Base-by-base conservation (phyloP, 2,329 filamentous ascomycete genomes). In the Emergomyces africanus region DNA sequence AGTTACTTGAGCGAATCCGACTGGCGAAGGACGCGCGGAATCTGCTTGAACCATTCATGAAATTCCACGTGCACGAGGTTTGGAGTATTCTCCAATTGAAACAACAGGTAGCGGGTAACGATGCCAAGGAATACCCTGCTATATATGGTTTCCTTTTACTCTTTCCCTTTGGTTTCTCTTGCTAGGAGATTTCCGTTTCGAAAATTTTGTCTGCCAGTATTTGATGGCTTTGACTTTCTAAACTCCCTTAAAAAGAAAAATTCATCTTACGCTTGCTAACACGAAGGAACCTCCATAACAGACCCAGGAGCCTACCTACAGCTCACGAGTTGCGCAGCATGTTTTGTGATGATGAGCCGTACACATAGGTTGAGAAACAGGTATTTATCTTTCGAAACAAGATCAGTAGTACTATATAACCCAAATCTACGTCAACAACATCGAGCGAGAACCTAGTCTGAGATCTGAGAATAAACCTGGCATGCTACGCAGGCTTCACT, bases 11-110 rank as follows among this genome's bases (percentile, higher is more conserved):
- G 25, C 56, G 62, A 14, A 61, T 65, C 8, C 60, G 62, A 57
- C 60, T 55, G 50, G 48, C 60, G 30, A 57, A 54, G 46, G 63
- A 61, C 54, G 37, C 60, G 20, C 55, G 63, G 30, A 63, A 62
- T 41, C 58, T 59, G 18, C 61, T 65, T 6, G 59, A 53, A 14
- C 55, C 56, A 10, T 66, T 64, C 51, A 64, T 67, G 35, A 57
- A 61, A 20, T 66, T 64, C 56, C 67, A 67, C 49, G 61, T 65
- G 18, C 51, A 62, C 9, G 64, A 69, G 57, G 59, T 69, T 50
- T 62, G 64, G 18, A 58, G 67, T 23, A 67, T 68, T 58, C 63
- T 62, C n/a, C 41, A 57, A 28, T 20, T 58, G 23, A 62, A 59
- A 50, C 42, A 42, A 18, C 4, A 41, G 37, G 25, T 62, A 35